phyloP scores from a whole-genome alignment of 208 protist species.

The Wallacemonas rigidus region DNA sequence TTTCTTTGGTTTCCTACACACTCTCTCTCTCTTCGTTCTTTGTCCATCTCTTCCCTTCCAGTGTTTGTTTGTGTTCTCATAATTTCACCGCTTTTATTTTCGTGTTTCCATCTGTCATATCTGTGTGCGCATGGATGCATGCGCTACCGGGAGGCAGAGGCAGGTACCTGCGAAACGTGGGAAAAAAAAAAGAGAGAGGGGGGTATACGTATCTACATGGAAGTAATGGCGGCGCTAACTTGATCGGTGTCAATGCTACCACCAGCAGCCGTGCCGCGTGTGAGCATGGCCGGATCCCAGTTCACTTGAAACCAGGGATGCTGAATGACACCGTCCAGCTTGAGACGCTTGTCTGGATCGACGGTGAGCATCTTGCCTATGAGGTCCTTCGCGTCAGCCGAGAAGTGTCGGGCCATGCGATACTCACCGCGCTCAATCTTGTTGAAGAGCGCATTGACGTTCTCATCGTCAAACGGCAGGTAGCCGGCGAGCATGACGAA shows the following conservation, averaged over 20 bases:
- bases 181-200: conserved; percentile 7
- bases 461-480: conserved; percentile 92
- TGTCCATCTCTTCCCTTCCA: no score
- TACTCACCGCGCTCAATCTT: conserved; percentile 93
- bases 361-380: conserved; percentile 82
- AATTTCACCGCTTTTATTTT: no score
- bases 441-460: conserved; percentile 88
- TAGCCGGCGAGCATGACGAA: conserved; percentile 94
- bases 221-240: conserved; percentile 36
- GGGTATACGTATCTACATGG: conserved; percentile 33
- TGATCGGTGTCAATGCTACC: conserved; percentile 19
- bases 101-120: no score
- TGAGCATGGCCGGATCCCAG: conserved; percentile 57
- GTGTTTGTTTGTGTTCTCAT: no score
- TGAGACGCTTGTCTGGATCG: conserved; percentile 80
- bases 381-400: conserved; percentile 57
- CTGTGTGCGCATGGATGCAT: no score
- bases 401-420: conserved; percentile 76
- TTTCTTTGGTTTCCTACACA: no score
- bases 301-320: conserved; percentile 87
- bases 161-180: not conserved
- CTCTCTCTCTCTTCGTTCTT: no score
- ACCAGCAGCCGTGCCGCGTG: conserved; percentile 15
- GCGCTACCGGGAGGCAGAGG: no score
- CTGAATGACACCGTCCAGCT: conserved; percentile 81